A percentile compares a stretch with the other conserved stretches of the same genome.
Evolutionary conservation across 129 eudicot species (phyloP).

Genomic region (Lonicera japonica): DNA sequence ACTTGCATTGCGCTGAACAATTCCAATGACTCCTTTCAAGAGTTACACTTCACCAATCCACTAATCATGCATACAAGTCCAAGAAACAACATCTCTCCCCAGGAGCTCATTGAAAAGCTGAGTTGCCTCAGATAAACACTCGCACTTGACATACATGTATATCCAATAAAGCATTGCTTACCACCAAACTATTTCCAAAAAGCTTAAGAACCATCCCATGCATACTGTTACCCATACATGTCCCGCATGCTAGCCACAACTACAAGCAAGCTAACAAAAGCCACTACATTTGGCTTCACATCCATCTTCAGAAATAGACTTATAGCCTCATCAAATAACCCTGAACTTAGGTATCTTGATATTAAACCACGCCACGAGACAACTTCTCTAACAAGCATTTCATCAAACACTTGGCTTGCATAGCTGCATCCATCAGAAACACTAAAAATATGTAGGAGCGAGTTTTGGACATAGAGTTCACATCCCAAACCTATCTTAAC

Average conservation of each 20-base stretch:
- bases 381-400: slow-evolving; percentile 21
- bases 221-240: background rate
- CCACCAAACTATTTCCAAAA: slow-evolving; percentile 3
- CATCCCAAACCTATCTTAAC: slow-evolving; percentile 12
- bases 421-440: background rate
- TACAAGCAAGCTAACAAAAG: slow-evolving; percentile 9
- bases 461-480: slow-evolving; percentile 11
- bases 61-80: slow-evolving; percentile 7
- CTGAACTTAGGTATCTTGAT: slow-evolving; percentile 13
- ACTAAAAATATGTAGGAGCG: slow-evolving; percentile 6
- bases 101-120: background rate
- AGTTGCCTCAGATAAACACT: background rate
- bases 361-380: slow-evolving; percentile 12
- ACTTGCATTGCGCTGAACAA: background rate
- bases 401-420: slow-evolving; percentile 28
- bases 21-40: slow-evolving; percentile 4
- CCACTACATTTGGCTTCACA: slow-evolving; percentile 5
- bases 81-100: slow-evolving; percentile 4
- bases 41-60: slow-evolving; percentile 10
- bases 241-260: background rate
- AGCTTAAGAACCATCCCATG: slow-evolving; percentile 6
- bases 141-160: slow-evolving; percentile 10
- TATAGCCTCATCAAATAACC: background rate
- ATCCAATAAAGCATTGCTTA: slow-evolving; percentile 6
- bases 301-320: slow-evolving; percentile 5